Conservation (phyloP, 1,139 yeast species). For the Maudiozyma humilis region DNA sequence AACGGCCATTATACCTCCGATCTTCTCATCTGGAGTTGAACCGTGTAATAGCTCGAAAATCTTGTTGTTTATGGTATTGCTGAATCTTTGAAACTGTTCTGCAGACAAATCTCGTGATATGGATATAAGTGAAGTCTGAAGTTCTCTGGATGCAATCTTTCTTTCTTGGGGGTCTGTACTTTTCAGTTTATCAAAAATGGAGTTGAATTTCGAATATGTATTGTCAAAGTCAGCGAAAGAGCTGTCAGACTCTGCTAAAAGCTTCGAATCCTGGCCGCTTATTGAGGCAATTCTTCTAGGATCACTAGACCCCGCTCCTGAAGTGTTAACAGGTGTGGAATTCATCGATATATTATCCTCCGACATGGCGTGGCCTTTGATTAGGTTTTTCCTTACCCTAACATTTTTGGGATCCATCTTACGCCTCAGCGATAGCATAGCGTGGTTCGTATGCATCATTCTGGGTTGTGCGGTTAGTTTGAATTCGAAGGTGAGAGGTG, state of each 20-base stretch:
- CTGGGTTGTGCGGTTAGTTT: not conserved
- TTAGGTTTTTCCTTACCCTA: conserved; percentile 19
- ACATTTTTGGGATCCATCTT: conserved; percentile 20
- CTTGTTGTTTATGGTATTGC: conserved; percentile 77
- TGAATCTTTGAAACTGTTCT: conserved; percentile 71
- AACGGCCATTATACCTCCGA: conserved; percentile 87
- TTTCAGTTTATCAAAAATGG: conserved; percentile 26
- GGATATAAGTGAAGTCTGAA: conserved; percentile 57
- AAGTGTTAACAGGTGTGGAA: conserved; percentile 19
- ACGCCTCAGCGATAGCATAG: conserved; percentile 21
- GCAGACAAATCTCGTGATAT: conserved; percentile 70
- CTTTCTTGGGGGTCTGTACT: conserved; percentile 40
- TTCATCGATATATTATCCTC: conserved; percentile 22
- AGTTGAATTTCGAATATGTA: conserved; percentile 15
- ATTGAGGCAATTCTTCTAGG: conserved; percentile 16
- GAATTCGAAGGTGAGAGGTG: too few relatives aligned
- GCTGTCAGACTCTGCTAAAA: conserved; percentile 18
- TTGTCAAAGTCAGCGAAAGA: conserved; percentile 24
- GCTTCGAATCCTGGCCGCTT: conserved; percentile 16
- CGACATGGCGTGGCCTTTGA: conserved; percentile 17
- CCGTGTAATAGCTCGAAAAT: conserved; percentile 78
- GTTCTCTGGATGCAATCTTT: conserved; percentile 51
- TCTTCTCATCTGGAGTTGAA: conserved; percentile 56
- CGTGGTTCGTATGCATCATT: not conserved
- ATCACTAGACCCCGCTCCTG: conserved; percentile 14